These are phyloP conservation scores for Bodo saltans DNA, from an alignment of 78 protist species.

Conservation along the genomic window DNA sequence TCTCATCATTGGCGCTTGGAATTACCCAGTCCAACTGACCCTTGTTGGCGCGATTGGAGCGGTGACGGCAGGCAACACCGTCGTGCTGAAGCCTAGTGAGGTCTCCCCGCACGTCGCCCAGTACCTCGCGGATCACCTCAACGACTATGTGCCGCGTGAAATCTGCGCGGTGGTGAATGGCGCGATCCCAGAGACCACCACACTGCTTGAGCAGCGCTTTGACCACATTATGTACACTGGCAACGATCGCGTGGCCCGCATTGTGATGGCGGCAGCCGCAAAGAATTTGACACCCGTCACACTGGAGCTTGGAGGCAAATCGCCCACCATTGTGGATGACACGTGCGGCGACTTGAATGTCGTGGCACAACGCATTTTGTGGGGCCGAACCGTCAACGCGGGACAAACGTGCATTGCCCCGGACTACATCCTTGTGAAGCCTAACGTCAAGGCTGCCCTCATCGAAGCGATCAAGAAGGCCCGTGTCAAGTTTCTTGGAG, in stretches of 20 bases:
- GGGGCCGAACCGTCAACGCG: constrained; percentile 57
- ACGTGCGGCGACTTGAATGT: constrained; percentile 34
- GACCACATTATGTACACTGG: constrained; percentile 85
- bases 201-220: constrained; percentile 50
- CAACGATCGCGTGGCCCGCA: constrained; percentile 52
- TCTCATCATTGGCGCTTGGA: constrained; percentile 88
- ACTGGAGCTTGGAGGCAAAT: constrained; percentile 92
- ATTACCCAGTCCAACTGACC: constrained; percentile 60
- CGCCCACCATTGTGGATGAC: constrained; percentile 73
- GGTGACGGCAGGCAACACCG: constrained; percentile 85
- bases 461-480: constrained; percentile 8
- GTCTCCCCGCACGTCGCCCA: constrained; percentile 33
- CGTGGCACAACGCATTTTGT: constrained; percentile 52
- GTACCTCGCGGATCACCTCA: constrained; percentile 32
- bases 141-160: constrained; percentile 38
- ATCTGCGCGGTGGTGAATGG: constrained; percentile 39
- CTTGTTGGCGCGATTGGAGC: constrained; percentile 69
- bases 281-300: constrained; percentile 71
- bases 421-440: constrained; percentile 55
- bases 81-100: constrained; percentile 72
- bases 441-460: neutral
- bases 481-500: constrained; percentile 22
- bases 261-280: constrained; percentile 68
- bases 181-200: constrained; percentile 36
- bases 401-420: constrained; percentile 89